Evolutionary conservation across 1,284 basidiomycete genomes (phyloP).

Genomic region (Afroboletus lepidellus): DNA sequence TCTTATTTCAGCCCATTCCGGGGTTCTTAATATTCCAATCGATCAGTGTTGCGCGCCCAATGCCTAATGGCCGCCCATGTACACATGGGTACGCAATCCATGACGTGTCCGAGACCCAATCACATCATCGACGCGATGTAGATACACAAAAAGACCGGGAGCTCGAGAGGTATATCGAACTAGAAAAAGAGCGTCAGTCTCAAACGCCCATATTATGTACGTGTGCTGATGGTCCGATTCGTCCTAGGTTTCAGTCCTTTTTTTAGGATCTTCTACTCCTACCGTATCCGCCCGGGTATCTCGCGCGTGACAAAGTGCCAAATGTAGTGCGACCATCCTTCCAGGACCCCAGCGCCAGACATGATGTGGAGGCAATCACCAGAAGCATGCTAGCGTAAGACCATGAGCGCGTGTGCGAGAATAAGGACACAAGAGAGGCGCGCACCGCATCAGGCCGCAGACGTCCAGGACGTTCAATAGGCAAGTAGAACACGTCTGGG

Average conservation of each 20-base stretch:
- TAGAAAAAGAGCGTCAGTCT: not conserved
- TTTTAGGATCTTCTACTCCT: not conserved
- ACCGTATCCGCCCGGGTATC: constrained; percentile 27
- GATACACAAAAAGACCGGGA: not conserved
- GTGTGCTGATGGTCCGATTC: not conserved
- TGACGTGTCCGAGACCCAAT: not conserved
- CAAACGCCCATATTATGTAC: not conserved
- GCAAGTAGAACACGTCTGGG: constrained; percentile 55
- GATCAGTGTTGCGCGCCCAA: not conserved
- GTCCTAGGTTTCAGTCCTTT: not conserved
- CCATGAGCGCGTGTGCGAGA: constrained; percentile 7
- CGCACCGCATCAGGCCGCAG: constrained; percentile 62
- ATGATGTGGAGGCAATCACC: constrained; percentile 67
- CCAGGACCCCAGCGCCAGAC: constrained; percentile 60
- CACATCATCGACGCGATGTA: not conserved
- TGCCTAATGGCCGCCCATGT: too few relatives aligned
- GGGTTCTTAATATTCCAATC: not conserved
- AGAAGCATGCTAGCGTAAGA: constrained; percentile 45
- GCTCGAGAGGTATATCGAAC: not conserved
- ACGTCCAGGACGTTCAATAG: constrained; percentile 57
- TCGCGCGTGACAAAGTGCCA: constrained; percentile 56
- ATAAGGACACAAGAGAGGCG: constrained; percentile 5
- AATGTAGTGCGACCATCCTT: constrained; percentile 71
- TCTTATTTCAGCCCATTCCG: not conserved
- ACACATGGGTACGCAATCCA: too few relatives aligned